Evolutionary conservation across 2,329 filamentous ascomycete species (phyloP), one percentile per base, ranked within the genome.

Genomic region (Verticillium albo-atrum): DNA sequence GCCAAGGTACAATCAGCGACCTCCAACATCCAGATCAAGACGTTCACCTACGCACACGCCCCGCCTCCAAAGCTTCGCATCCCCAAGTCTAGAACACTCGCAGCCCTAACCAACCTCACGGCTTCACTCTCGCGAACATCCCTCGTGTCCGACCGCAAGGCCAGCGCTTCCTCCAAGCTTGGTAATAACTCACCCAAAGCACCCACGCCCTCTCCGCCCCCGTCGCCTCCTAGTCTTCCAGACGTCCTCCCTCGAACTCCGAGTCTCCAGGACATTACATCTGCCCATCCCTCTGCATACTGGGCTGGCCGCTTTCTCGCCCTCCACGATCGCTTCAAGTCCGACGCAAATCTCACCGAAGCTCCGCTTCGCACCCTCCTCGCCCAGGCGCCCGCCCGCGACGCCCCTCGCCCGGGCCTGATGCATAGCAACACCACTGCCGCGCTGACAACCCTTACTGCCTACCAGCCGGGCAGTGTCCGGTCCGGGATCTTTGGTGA

Each of bases 251-350:
- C 25, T 7, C 4, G n/a, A 7, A 4, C 42, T 9, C 20, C 42
- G 9, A 63, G 73, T 10, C 68, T 67, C 2, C 65, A 65, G 1
- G 68, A 71, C 2, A 70, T 85, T 15, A 68, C 68, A 56, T 72
- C 68, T 0, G 76, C 80, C 2, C 78, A 82, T 65, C 71, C 77
- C 6, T 77, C 79, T 2, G 70, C 75, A 3, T 89, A 87, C 69
- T 89, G 87, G 87, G 75, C 79, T 12, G 87, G 87, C 20, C 82
- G 87, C 42, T 87, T 88, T 67, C 73, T 79, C 56, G 73, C 82
- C 2, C 70, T 88, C 0, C 76, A 82, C 56, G 85, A 89, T 70
- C 78, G 76, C n/a, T 78, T 81, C 37, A 26, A 28, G 27, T 47
- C 55, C 15, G 26, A 47, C 20, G 27, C 55, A 3, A 27, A 35